Base-by-base conservation (phyloP, 2,329 filamentous ascomycete genomes). In the Fusarium robinianum region DNA sequence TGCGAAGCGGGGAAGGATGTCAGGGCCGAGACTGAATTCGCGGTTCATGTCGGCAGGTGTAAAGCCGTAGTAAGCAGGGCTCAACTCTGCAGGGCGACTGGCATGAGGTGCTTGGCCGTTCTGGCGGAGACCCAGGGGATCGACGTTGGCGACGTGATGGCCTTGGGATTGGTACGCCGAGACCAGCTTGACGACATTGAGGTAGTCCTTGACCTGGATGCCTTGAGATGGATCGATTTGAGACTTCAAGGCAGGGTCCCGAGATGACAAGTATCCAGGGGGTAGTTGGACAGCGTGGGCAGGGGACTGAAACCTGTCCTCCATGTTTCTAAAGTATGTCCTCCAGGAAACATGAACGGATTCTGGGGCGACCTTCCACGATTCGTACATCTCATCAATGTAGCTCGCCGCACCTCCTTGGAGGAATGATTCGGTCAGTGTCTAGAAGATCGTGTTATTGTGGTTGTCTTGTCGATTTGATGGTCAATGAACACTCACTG, bases 311-410 rank as follows among this genome's bases (percentile, higher is more conserved):
- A 91, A 88, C 67, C 91, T 90, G 55, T 83, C 87, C 76, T 99
- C 92, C 87, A 99, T 96, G 75, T 97, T 97, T 73, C 85, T 88
- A 80, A 99, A 99, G 80, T 99, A 99, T 65, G 92, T 85, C 75
- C 95, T 91, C 92, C 92, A 99, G 67, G 92, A 97, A 61, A 95
- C 79, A 73, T 99, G 92, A 37, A 99, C 92, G 65, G 89, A 96
- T 59, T 84, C 80, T 34, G 94, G 90, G 61, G 96, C 89, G 49
- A 87, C 77, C 73, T 91, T 96, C 92, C 94, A 99, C 66, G 91
- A 85, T 74, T 96, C 77, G 73, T 97, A 97, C 94, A 99, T 97
- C 76, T 96, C 94, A 71, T 99, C 92, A 68, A 97, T 89, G 74
- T 99, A 99, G 75, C 95, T 95, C 72, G 94, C 92, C 41, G 91